Evolutionary conservation across 2,329 filamentous ascomycete genomes (phyloP), one percentile per base, ranked within the genome.

Genomic region (Ophiostoma angusticollis): DNA sequence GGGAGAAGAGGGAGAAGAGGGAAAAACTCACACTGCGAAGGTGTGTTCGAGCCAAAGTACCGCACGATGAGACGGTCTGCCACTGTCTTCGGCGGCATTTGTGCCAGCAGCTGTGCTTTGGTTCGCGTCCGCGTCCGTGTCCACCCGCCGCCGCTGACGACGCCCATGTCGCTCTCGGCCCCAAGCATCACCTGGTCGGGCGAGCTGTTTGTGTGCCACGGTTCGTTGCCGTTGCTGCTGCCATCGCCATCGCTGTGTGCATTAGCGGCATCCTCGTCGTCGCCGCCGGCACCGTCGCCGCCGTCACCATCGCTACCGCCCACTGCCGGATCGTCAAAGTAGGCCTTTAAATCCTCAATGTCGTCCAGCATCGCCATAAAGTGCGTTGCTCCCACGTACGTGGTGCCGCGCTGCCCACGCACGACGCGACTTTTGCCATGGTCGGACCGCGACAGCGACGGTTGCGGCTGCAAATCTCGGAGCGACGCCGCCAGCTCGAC

Each of bases 351-450:
- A 40, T 75, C 70, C 49, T 75, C 69, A 34, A 76, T 74, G 68
- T 76, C 68, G 49, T 75, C 68, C 9, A 76, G 54, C 53, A 76
- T 73, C 2, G 72, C 72, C 58, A 74, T 67, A 46, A 70, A 74
- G 43, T 76, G 71, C 31, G 72, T 75, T 4, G 70, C 70, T 1
- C 72, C 72, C 5, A 76, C 64, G 46, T 73, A 76, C 5, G 64
- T 70, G 30, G 62, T 64, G 9, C 58, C 60, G 36, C 55, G 54
- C 25, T 59, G 51, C 3, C 63, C 59, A 17, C 58, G 54, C 16
- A 72, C 58, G 6, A 73, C 59, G 38, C 67, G 59, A 0, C 61
- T 66, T 13, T 44, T 41, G 21, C 21, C 14, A 6, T 31, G 18
- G 1, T 11, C 31, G 12, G 22, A 16, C 8, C 31, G 21, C 14